Percentiles rank a stretch among this genome's conserved stretches.
phyloP scores from a whole-genome alignment of 2,329 filamentous ascomycete species.

The Neofusicoccum parvum region DNA sequence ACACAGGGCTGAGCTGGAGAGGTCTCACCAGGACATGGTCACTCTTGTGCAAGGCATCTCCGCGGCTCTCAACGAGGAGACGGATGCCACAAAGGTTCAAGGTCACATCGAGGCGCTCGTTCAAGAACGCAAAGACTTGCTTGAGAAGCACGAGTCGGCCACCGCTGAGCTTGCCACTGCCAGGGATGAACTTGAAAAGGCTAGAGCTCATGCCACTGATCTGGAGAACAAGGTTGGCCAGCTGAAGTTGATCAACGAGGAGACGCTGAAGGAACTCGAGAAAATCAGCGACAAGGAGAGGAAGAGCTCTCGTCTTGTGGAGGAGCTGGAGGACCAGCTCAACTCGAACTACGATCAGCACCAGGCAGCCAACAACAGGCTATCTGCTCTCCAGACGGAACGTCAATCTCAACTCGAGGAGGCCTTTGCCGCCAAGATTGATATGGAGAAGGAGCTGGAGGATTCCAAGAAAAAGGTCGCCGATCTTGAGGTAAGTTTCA shows the following conservation, averaged over 20 bases:
- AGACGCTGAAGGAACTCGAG: constrained; percentile 60
- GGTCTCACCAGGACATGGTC: constrained; percentile 60
- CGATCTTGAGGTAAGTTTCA: constrained; percentile 69
- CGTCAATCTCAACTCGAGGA: constrained; percentile 46
- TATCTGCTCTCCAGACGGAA: constrained; percentile 67
- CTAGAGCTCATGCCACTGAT: constrained; percentile 39
- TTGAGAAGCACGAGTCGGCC: constrained; percentile 45
- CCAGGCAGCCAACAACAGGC: constrained; percentile 78
- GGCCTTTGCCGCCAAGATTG: constrained; percentile 43
- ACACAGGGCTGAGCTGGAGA: constrained; percentile 59
- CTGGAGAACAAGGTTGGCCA: constrained; percentile 49
- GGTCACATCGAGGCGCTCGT: constrained; percentile 47
- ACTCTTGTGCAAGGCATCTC: constrained; percentile 66
- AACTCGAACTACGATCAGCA: constrained; percentile 94
- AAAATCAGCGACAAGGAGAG: constrained; percentile 68
- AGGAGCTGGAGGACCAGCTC: constrained; percentile 95
- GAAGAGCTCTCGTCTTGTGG: constrained; percentile 88
- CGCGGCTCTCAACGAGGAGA: constrained; percentile 66
- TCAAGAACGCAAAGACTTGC: constrained; percentile 49
- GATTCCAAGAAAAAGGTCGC: constrained; percentile 76
- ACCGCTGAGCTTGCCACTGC: constrained; percentile 45
- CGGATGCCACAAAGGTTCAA: constrained; percentile 43
- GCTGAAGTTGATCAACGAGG: constrained; percentile 53
- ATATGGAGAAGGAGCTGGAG: constrained; percentile 66
- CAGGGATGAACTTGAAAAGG: constrained; percentile 46